Conservation (phyloP, 1,284 basidiomycete genomes). For the Amylostereum areolatum region DNA sequence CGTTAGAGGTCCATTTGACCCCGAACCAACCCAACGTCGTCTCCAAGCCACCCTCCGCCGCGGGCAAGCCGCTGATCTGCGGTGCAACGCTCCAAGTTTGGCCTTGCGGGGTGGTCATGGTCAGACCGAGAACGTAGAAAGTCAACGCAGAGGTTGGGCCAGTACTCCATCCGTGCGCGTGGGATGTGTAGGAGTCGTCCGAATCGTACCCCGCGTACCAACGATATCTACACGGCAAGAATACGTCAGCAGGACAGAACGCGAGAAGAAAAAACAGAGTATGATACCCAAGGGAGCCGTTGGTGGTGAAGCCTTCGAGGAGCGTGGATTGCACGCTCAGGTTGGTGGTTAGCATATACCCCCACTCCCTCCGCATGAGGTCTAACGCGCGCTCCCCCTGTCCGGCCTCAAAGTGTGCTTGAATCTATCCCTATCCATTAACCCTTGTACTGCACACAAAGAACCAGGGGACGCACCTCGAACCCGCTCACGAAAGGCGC, state of each 20-base stretch:
- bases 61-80: conserved; percentile 29
- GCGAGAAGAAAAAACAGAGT: conserved; percentile 9
- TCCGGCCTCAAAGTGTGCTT: conserved; percentile 45
- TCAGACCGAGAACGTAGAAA: conserved; percentile 38
- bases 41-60: conserved; percentile 36
- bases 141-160: conserved; percentile 31
- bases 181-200: conserved; percentile 41
- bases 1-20: conserved; percentile 24
- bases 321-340: conserved; percentile 45
- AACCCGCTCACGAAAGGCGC: conserved; percentile 14
- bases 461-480: conserved; percentile 18
- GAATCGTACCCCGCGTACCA: conserved; percentile 41
- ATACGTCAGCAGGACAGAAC: not conserved
- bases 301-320: conserved; percentile 44
- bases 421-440: conserved; percentile 25
- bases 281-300: conserved; percentile 41
- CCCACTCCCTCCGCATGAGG: conserved; percentile 43
- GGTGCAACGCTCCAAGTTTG: conserved; percentile 37
- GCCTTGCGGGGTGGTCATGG: conserved; percentile 32
- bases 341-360: conserved; percentile 49
- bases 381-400: conserved; percentile 43
- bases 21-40: conserved; percentile 38
- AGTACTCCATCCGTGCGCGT: conserved; percentile 32
- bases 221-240: conserved; percentile 29
- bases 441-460: not conserved